A percentile compares a stretch with the other conserved stretches of the same genome.
phyloP scores from a whole-genome alignment of 768 basidiomycete species.

The Phanerochaete sordida region DNA sequence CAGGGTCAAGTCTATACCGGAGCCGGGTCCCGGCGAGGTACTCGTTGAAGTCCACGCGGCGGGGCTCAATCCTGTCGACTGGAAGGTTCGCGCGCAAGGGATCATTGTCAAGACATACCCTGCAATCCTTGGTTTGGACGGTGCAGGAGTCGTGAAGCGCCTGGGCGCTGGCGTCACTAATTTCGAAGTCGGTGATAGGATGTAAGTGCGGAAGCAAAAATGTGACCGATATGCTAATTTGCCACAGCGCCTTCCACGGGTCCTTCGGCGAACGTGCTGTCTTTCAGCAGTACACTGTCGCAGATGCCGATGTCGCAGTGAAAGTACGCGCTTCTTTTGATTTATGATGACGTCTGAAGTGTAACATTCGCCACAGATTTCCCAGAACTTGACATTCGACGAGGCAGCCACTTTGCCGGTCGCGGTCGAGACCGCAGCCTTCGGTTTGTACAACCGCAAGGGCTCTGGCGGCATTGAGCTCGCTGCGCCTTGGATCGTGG shows the following conservation, averaged over 20 bases:
- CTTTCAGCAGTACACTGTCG: slow-evolving; percentile 26
- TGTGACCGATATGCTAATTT: too few relatives aligned
- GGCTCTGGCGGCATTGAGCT: slow-evolving; percentile 3
- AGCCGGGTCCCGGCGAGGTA: slow-evolving; percentile 23
- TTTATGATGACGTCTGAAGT: too few relatives aligned
- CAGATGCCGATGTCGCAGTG: slow-evolving; percentile 23
- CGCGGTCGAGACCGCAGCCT: slow-evolving; percentile 24
- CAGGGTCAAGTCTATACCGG: slow-evolving; percentile 6
- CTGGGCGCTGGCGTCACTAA: slow-evolving; percentile 36
- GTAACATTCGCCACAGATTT: too few relatives aligned
- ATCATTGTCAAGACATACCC: too few relatives aligned
- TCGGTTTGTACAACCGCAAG: slow-evolving; percentile 12
- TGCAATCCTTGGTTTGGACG: slow-evolving; percentile 33
- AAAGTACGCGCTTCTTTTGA: slow-evolving; percentile 19
- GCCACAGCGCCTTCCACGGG: slow-evolving; percentile 21
- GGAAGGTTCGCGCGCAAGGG: slow-evolving; percentile 30
- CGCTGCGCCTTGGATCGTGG: slow-evolving; percentile 2
- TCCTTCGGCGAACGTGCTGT: slow-evolving; percentile 11
- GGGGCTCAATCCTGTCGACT: slow-evolving; percentile 32
- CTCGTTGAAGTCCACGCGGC: slow-evolving; percentile 26
- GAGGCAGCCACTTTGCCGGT: slow-evolving; percentile 27
- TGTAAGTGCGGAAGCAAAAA: slow-evolving; percentile 29
- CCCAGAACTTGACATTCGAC: slow-evolving; percentile 22
- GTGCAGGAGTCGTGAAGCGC: slow-evolving; percentile 34
- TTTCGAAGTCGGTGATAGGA: slow-evolving; percentile 35